phyloP scores from a whole-genome alignment of 1,139 yeast species.

The Hyphopichia fennica region DNA sequence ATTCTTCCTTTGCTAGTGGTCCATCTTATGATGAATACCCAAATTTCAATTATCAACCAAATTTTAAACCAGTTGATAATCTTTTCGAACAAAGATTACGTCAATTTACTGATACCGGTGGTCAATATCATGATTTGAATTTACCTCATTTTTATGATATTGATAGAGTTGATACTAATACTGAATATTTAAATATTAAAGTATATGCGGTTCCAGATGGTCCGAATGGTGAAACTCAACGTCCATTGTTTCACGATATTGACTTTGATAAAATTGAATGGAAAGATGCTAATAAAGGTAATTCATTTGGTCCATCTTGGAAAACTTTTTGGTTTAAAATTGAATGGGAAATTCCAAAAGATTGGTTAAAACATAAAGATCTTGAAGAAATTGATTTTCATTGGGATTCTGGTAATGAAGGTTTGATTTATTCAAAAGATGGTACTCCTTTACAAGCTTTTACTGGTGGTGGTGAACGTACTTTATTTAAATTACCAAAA shows the following conservation, averaged over 20 bases:
- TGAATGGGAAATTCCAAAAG: conserved; percentile 57
- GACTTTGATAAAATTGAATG: conserved; percentile 43
- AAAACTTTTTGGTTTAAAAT: conserved; percentile 92
- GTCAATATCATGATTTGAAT: conserved; percentile 68
- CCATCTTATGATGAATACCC: conserved; percentile 15
- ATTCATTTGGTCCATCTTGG: conserved; percentile 94
- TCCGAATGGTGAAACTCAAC: conserved; percentile 43
- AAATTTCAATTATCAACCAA: conserved; percentile 59
- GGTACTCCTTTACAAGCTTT: conserved; percentile 82
- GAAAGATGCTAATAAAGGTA: conserved; percentile 65
- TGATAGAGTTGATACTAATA: conserved; percentile 47
- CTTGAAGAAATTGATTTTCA: conserved; percentile 61
- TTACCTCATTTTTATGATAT: conserved; percentile 81
- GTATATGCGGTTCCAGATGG: conserved; percentile 67
- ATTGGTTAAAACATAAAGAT: conserved; percentile 48
- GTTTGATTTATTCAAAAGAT: conserved; percentile 63
- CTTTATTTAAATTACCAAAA: conserved; percentile 67
- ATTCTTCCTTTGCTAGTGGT: background rate
- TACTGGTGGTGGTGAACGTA: conserved; percentile 80
- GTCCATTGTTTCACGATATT: conserved; percentile 79
- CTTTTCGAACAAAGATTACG: conserved; percentile 77
- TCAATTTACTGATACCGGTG: conserved; percentile 73
- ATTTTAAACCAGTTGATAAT: conserved; percentile 78
- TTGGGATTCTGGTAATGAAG: conserved; percentile 90
- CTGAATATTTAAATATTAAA: conserved; percentile 47